phyloP scores from a whole-genome alignment of 805 yeast species.

The Grigorovia jiainica region DNA sequence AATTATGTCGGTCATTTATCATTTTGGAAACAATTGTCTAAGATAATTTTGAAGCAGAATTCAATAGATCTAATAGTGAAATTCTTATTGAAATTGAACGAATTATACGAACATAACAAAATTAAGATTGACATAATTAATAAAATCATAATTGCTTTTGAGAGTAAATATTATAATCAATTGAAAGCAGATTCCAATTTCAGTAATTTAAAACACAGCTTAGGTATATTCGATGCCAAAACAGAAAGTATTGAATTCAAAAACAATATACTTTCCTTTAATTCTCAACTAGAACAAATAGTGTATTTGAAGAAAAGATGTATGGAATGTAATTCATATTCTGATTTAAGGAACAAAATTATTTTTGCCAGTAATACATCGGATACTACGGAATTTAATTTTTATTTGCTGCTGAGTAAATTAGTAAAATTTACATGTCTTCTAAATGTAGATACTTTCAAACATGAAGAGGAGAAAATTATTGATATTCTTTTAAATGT shows the following conservation, averaged over 20 bases:
- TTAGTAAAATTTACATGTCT: background rate
- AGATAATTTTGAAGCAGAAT: background rate
- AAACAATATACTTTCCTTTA: conserved; percentile 5
- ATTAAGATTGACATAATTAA: background rate
- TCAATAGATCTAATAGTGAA: background rate
- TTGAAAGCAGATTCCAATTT: conserved; percentile 17
- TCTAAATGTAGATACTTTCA: background rate
- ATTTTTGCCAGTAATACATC: conserved; percentile 5
- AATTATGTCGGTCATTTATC: background rate
- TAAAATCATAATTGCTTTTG: conserved; percentile 12
- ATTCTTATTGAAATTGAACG: background rate
- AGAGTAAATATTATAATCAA: conserved; percentile 14
- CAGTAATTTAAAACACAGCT: conserved; percentile 16
- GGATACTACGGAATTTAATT: background rate
- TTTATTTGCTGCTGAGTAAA: background rate
- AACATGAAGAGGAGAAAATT: conserved; percentile 4
- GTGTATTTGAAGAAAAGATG: conserved; percentile 1
- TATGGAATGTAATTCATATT: conserved; percentile 3
- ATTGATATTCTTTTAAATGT: conserved; percentile 9
- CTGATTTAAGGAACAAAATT: conserved; percentile 10
- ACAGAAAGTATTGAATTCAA: conserved; percentile 21
- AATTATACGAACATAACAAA: background rate
- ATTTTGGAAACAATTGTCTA: conserved; percentile 1
- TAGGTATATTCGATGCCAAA: conserved; percentile 21
- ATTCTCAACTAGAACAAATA: background rate